A percentile compares a stretch with the other conserved stretches of the same genome.
These are phyloP conservation scores for Picocystis salinarum DNA, from an alignment of 139 green algal species.

Conservation along the genomic window DNA sequence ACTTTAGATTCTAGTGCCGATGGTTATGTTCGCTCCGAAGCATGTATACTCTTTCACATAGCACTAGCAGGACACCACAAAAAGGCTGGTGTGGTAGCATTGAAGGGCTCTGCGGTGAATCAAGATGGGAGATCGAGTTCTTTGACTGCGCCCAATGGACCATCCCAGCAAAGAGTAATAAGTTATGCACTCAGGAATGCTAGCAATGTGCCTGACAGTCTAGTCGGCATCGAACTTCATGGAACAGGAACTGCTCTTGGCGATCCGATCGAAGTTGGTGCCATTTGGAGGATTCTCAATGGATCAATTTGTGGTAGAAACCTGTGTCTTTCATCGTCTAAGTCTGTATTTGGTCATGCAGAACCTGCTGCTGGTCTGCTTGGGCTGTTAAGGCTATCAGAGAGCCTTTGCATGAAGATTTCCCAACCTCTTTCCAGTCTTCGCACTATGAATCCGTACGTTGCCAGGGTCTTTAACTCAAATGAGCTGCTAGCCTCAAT, in stretches of 20 bases:
- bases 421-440: background rate
- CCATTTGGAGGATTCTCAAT: background rate
- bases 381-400: background rate
- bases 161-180: slow-evolving; percentile 58
- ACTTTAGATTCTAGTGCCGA: slow-evolving; percentile 11
- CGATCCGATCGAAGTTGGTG: slow-evolving; percentile 55
- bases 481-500: background rate
- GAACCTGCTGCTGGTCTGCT: slow-evolving; percentile 4
- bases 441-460: slow-evolving; percentile 27
- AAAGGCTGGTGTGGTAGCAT: too few relatives aligned
- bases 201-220: background rate
- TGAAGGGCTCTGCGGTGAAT: slow-evolving; percentile 40
- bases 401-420: background rate
- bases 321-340: background rate
- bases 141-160: slow-evolving; percentile 70
- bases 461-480: slow-evolving; percentile 3
- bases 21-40: slow-evolving; percentile 13
- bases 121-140: slow-evolving; percentile 67
- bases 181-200: slow-evolving; percentile 19
- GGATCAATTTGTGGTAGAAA: background rate
- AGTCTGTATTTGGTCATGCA: slow-evolving; percentile 5
- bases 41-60: too few relatives aligned
- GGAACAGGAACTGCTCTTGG: slow-evolving; percentile 51
- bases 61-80: too few relatives aligned
- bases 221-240: slow-evolving; percentile 20